Evolutionary conservation across 169 alveolate species (phyloP).

Genomic region (Plasmodium ovale): DNA sequence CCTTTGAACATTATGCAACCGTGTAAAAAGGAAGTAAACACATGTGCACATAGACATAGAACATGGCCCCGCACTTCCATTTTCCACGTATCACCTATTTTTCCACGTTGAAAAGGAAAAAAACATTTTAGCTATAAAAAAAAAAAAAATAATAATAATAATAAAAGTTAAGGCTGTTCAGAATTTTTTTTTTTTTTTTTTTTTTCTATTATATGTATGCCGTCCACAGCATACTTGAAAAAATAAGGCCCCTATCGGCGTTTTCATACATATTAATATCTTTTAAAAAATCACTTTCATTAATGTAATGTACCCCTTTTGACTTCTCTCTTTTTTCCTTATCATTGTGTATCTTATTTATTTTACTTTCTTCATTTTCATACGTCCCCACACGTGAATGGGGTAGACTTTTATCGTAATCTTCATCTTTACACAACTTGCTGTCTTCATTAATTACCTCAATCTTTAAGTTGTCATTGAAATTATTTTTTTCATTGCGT

Average conservation of each 20-base stretch:
- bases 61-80: too few relatives aligned
- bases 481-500: background rate
- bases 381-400: background rate
- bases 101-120: background rate
- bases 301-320: background rate
- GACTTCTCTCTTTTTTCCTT: background rate
- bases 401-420: background rate
- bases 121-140: background rate
- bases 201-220: constrained; percentile 50
- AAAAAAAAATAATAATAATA: background rate
- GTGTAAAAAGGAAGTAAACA: too few relatives aligned
- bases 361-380: background rate
- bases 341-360: background rate
- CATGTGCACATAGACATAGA: too few relatives aligned
- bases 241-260: constrained; percentile 11
- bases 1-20: too few relatives aligned
- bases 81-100: too few relatives aligned
- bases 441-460: background rate
- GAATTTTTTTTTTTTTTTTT: background rate
- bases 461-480: background rate
- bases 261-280: constrained; percentile 20
- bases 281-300: constrained; percentile 28
- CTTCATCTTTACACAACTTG: background rate
- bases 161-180: background rate
- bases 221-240: constrained; percentile 45